Evolutionary conservation across 1,284 basidiomycete genomes (phyloP).

Genomic region (Afroboletus lepidellus): DNA sequence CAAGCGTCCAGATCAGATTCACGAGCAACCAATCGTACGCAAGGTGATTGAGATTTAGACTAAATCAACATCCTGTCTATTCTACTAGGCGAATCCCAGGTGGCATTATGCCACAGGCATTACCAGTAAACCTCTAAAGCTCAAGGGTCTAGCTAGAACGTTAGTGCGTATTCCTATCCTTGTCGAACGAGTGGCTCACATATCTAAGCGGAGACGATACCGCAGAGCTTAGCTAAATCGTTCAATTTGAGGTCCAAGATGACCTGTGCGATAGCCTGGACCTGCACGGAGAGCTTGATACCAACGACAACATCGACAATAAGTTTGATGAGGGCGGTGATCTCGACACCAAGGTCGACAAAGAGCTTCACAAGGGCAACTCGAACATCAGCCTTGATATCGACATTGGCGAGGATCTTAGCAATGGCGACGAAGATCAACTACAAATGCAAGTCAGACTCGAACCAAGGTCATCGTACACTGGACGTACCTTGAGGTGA

Average conservation of each 20-base stretch:
- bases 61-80: background rate
- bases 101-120: background rate
- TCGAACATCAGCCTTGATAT: background rate
- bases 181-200: background rate
- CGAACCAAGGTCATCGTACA: too few relatives aligned
- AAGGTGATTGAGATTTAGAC: background rate
- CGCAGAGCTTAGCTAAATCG: background rate
- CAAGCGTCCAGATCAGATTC: too few relatives aligned
- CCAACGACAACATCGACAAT: background rate
- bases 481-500: background rate
- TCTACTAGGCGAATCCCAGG: background rate
- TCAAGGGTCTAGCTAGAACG: background rate
- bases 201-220: background rate
- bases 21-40: too few relatives aligned
- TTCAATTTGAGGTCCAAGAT: background rate
- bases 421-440: constrained; percentile 38
- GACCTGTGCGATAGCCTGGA: background rate
- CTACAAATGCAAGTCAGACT: constrained; percentile 7
- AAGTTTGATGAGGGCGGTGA: background rate
- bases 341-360: background rate
- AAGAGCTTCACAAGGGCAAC: background rate
- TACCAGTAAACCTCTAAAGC: background rate
- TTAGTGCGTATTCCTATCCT: background rate
- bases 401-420: background rate
- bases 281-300: background rate